Evolutionary conservation across 768 basidiomycete genomes (phyloP).

Genomic region (Pleurotus giganteus): DNA sequence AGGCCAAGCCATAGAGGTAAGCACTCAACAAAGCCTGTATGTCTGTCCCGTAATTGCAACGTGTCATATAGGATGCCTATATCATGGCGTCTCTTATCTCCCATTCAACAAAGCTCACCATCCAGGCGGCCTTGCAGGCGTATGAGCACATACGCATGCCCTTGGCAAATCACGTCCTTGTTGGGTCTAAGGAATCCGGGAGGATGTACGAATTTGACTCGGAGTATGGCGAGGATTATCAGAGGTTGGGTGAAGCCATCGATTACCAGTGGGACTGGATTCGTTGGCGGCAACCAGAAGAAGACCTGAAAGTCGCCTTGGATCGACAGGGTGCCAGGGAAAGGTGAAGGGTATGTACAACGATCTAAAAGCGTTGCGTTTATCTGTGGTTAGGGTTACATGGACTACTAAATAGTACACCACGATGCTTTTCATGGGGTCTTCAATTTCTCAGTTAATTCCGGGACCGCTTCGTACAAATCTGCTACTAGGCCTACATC

Average conservation of each 20-base stretch:
- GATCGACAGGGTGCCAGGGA: background rate
- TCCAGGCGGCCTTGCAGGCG: constrained; percentile 23
- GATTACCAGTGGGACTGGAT: constrained; percentile 43
- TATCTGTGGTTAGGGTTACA: background rate
- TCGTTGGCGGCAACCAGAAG: constrained; percentile 29
- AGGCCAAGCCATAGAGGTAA: constrained; percentile 28
- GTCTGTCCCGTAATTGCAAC: background rate
- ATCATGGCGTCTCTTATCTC: constrained; percentile 20
- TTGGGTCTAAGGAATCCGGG: constrained; percentile 30
- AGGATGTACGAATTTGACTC: constrained; percentile 38
- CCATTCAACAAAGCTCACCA: constrained; percentile 12
- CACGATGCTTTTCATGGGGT: constrained; percentile 5
- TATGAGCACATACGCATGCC: constrained; percentile 33
- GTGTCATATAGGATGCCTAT: constrained; percentile 22
- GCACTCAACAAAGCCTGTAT: background rate
- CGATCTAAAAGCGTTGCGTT: background rate
- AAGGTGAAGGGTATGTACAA: background rate
- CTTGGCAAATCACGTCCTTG: constrained; percentile 30
- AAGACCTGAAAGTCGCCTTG: constrained; percentile 23
- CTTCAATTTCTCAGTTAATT: constrained; percentile 87
- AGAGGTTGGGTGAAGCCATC: constrained; percentile 36
- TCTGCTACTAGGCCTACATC: constrained; percentile 95
- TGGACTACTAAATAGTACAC: background rate
- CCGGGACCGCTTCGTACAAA: constrained; percentile 88
- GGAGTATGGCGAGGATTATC: constrained; percentile 32